Evolutionary conservation across 257 asterid genomes (phyloP).

Genomic region (Agastache rugosa): DNA sequence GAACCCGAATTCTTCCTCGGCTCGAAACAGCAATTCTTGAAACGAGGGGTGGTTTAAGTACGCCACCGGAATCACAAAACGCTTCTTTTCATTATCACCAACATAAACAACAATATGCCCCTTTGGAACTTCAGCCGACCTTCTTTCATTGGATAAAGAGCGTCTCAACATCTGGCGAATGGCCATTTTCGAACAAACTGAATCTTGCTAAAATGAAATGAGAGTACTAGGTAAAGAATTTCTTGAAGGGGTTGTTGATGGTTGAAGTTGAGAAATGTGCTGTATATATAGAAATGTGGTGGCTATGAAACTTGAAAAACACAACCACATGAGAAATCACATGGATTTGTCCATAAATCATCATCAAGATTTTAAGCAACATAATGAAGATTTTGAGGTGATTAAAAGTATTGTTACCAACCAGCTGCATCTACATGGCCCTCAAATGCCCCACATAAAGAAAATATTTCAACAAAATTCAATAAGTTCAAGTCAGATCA

Average conservation of each 20-base stretch:
- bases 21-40: slow-evolving; percentile 24
- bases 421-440: too few species aligned
- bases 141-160: not conserved
- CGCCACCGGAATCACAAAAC: slow-evolving; percentile 10
- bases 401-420: too few species aligned
- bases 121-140: slow-evolving; percentile 12
- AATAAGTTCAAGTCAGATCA: too few species aligned
- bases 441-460: too few species aligned
- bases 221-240: too few species aligned
- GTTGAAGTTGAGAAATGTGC: not conserved
- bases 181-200: slow-evolving; percentile 27
- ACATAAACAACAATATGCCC: slow-evolving; percentile 9
- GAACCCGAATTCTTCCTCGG: slow-evolving; percentile 31
- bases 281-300: not conserved
- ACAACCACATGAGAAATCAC: too few species aligned
- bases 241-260: too few species aligned
- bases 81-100: slow-evolving; percentile 3
- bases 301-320: slow-evolving; percentile 14
- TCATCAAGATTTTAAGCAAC: not conserved
- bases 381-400: not conserved
- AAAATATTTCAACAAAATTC: too few species aligned
- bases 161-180: slow-evolving; percentile 22
- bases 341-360: too few species aligned
- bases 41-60: slow-evolving; percentile 28
- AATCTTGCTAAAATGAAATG: not conserved